These are phyloP conservation scores for Monosporascus sp. DNA, from an alignment of 2,329 filamentous ascomycete genomes.

Conservation along the genomic window DNA sequence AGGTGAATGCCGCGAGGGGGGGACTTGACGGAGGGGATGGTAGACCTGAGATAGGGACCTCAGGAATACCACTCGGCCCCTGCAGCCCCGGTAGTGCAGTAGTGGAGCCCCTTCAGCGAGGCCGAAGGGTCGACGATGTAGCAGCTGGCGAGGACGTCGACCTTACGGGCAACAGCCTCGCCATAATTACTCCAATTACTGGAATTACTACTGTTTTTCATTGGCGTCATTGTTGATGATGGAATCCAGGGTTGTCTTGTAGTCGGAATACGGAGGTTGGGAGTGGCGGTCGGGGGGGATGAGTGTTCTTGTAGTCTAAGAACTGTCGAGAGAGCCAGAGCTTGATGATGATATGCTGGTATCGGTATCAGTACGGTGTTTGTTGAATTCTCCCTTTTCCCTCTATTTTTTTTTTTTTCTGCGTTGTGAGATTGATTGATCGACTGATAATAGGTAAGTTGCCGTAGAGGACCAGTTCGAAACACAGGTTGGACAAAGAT, in stretches of 20 bases:
- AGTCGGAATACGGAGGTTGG: not conserved
- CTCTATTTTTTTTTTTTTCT: too few species aligned
- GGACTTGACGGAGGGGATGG: conserved; percentile 83
- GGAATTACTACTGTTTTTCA: conserved; percentile 65
- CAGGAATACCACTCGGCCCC: conserved; percentile 93
- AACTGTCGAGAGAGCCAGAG: too few species aligned
- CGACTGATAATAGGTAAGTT: too few species aligned
- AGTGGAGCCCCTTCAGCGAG: conserved; percentile 79
- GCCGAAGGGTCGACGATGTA: conserved; percentile 75
- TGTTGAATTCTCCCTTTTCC: too few species aligned
- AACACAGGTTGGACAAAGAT: too few species aligned
- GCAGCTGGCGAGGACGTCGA: conserved; percentile 85
- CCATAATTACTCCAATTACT: conserved; percentile 76
- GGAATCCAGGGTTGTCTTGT: conserved; percentile 23
- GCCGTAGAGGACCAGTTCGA: too few species aligned
- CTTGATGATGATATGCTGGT: too few species aligned
- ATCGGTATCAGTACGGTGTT: too few species aligned
- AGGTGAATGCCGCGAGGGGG: conserved; percentile 74
- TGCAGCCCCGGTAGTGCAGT: conserved; percentile 88
- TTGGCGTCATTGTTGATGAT: conserved; percentile 53
- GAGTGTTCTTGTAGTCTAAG: not conserved
- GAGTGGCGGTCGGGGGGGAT: conserved; percentile 1
- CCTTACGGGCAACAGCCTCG: conserved; percentile 58
- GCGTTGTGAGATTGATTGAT: not conserved
- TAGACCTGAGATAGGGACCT: conserved; percentile 79